phyloP scores from a whole-genome alignment of 495 filamentous ascomycete genomes.

The Penicillium turbatum region DNA sequence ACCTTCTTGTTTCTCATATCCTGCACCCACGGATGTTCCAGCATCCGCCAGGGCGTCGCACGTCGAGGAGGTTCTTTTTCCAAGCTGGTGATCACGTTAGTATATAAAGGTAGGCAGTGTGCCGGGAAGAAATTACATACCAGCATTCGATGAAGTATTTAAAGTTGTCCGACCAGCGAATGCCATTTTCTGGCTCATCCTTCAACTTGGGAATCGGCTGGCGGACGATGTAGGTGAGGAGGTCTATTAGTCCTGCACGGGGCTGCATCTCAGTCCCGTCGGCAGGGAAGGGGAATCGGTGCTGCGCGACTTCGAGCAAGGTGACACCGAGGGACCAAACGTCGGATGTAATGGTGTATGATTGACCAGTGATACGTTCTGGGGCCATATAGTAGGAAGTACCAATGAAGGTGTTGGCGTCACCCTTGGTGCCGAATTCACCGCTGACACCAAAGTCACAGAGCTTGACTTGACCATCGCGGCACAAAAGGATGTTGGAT shows the following conservation, averaged over 20 bases:
- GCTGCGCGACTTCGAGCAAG: constrained; percentile 92
- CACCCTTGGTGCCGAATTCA: constrained; percentile 96
- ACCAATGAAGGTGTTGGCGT: constrained; percentile 98
- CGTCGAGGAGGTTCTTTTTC: constrained; percentile 87
- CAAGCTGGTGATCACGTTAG: constrained; percentile 51
- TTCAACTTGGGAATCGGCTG: constrained; percentile 95
- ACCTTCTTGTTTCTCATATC: constrained; percentile 95
- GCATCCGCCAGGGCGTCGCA: constrained; percentile 96
- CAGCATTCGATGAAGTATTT: constrained; percentile 99
- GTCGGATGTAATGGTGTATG: constrained; percentile 96
- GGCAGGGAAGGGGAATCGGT: constrained; percentile 95
- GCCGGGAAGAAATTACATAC: constrained; percentile 53
- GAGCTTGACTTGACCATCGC: constrained; percentile 89
- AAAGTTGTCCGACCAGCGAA: constrained; percentile 92
- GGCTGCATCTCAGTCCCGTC: constrained; percentile 90
- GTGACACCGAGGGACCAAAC: constrained; percentile 98
- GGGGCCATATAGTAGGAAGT: constrained; percentile 99
- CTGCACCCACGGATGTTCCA: constrained; percentile 97
- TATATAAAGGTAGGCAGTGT: not conserved
- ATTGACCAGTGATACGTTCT: constrained; percentile 93
- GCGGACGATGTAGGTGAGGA: constrained; percentile 93
- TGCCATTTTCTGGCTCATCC: constrained; percentile 75
- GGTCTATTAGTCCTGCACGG: constrained; percentile 84
- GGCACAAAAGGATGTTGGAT: constrained; percentile 91
- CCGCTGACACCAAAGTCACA: constrained; percentile 98